Percentiles rank a stretch among this genome's conserved stretches.
phyloP scores from a whole-genome alignment of 2,329 filamentous ascomycete species.

The Pyrenochaeta sp. region DNA sequence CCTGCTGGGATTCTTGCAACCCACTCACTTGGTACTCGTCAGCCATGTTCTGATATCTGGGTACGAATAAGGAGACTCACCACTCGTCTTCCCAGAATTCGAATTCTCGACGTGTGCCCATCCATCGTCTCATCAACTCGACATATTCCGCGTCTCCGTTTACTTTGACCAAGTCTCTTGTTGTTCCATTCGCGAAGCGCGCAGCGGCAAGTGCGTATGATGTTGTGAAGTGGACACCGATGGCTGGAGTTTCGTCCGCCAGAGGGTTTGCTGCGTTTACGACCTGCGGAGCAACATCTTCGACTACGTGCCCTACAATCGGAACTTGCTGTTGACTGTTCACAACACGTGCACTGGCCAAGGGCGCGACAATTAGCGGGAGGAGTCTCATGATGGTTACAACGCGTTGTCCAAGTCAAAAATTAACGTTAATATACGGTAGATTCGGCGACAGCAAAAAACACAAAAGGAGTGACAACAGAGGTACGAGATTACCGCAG shows the following conservation, averaged over 20 bases:
- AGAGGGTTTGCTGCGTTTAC: neutral
- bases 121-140: constrained; percentile 31
- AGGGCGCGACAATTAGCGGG: neutral
- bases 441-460: neutral
- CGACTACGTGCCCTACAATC: neutral
- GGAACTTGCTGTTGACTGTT: constrained; percentile 1
- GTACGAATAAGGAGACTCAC: constrained; percentile 3
- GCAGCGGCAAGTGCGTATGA: constrained; percentile 34
- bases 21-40: neutral
- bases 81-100: constrained; percentile 14
- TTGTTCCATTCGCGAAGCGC: constrained; percentile 32
- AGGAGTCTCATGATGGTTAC: neutral
- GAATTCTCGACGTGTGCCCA: constrained; percentile 8
- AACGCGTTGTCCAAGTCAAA: too few species aligned
- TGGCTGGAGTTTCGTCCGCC: constrained; percentile 14
- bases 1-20: neutral
- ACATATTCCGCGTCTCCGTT: constrained; percentile 31
- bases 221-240: constrained; percentile 39
- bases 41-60: neutral
- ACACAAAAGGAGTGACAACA: neutral
- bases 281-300: neutral
- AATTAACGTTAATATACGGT: neutral
- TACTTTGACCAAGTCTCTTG: constrained; percentile 28
- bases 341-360: constrained; percentile 1
- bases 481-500: neutral